A percentile compares a stretch with the other conserved stretches of the same genome.
Evolutionary conservation across 1,284 basidiomycete genomes (phyloP).

Genomic region (Boletus sp.): DNA sequence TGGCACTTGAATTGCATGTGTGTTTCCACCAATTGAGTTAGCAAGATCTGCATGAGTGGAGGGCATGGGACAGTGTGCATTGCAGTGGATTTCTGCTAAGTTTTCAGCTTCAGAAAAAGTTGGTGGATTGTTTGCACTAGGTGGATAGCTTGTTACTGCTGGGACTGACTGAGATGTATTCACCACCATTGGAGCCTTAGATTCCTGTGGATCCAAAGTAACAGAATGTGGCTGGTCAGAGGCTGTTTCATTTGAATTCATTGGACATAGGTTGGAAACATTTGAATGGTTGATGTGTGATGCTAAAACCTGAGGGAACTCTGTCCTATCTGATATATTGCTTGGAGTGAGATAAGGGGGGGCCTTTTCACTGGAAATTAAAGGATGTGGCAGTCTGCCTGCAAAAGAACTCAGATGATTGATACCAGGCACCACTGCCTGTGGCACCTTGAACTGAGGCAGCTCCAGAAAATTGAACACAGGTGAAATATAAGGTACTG

Average conservation of each 20-base stretch:
- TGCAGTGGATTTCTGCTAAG: not conserved
- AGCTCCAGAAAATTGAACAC: not conserved
- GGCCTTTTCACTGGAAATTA: not conserved
- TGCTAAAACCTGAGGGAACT: too few species aligned
- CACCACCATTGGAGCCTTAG: not conserved
- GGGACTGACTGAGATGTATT: not conserved
- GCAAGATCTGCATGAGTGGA: not conserved
- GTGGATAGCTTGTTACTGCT: not conserved
- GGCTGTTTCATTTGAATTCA: not conserved
- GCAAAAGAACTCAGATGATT: not conserved
- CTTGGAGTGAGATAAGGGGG: too few species aligned
- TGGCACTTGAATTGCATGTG: not conserved
- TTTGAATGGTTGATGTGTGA: too few species aligned
- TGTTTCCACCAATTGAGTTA: not conserved
- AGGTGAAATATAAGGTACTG: not conserved
- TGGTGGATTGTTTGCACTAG: too few species aligned
- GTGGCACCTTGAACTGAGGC: not conserved
- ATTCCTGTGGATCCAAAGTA: not conserved
- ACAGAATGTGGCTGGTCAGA: not conserved
- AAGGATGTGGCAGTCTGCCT: not conserved
- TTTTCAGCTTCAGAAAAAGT: not conserved
- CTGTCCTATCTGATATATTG: too few species aligned
- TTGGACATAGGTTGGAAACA: too few species aligned
- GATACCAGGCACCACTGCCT: not conserved
- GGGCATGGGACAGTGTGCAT: not conserved